Evolutionary conservation across 164 flowering plant species (phyloP).

Genomic region (Sedum album): DNA sequence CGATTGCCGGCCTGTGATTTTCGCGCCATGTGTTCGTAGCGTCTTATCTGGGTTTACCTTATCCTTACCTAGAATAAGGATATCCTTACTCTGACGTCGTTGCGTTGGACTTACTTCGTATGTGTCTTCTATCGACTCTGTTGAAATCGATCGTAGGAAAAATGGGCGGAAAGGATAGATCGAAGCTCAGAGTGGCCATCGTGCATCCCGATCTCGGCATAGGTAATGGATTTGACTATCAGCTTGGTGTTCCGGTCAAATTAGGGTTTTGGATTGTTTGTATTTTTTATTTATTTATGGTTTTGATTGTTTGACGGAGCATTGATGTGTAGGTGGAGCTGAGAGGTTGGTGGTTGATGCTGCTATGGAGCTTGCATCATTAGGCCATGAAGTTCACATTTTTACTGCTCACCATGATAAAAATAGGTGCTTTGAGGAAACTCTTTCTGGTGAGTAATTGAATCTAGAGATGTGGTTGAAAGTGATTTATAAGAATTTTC

Average conservation of each 20-base stretch:
- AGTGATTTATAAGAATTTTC: background rate
- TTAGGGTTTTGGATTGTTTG: background rate
- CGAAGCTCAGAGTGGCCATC: constrained; percentile 65
- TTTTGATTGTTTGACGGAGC: background rate
- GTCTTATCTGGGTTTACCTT: too few relatives aligned
- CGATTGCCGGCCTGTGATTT: background rate
- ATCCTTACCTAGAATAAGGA: background rate
- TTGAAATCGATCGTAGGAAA: background rate
- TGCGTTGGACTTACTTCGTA: background rate
- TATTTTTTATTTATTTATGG: background rate
- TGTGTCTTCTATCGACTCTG: background rate
- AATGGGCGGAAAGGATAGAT: constrained; percentile 32
- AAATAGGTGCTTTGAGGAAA: constrained; percentile 91
- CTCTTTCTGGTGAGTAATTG: constrained; percentile 49
- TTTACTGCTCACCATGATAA: constrained; percentile 87
- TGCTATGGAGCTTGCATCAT: constrained; percentile 69
- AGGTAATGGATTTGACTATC: constrained; percentile 26
- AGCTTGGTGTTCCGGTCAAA: background rate
- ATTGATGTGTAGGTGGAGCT: constrained; percentile 65
- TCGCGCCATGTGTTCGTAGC: background rate
- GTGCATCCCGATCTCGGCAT: constrained; percentile 96
- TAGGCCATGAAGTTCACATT: constrained; percentile 77
- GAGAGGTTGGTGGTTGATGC: constrained; percentile 94
- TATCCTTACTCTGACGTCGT: background rate
- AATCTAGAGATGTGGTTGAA: background rate